phyloP scores from a whole-genome alignment of 495 filamentous ascomycete genomes.

The Aspergillus sclerotiicarbonarius region DNA sequence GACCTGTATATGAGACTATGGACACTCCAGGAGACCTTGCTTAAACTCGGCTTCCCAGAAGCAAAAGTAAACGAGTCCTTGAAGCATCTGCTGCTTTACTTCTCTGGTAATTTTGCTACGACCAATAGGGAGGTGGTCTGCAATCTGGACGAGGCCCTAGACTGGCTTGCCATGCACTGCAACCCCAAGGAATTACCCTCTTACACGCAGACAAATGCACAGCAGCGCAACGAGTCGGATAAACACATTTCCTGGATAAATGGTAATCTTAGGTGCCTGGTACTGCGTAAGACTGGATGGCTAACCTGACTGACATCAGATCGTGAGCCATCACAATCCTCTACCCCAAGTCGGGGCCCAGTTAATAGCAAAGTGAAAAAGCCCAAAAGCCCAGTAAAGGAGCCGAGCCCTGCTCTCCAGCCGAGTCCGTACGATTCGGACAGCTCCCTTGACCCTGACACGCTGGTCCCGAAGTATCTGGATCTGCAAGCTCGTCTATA shows the following conservation, averaged over 20 bases:
- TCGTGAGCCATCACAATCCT: conserved; percentile 33
- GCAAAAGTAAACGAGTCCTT: conserved; percentile 63
- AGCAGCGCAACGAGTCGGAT: conserved; percentile 36
- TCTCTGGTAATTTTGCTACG: conserved; percentile 48
- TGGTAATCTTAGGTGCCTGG: conserved; percentile 34
- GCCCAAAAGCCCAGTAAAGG: conserved; percentile 28
- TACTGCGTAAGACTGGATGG: conserved; percentile 16
- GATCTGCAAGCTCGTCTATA: conserved; percentile 70
- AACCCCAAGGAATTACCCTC: conserved; percentile 64
- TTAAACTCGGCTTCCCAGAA: conserved; percentile 63
- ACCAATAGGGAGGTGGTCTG: conserved; percentile 66
- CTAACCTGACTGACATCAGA: conserved; percentile 40
- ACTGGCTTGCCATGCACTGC: conserved; percentile 79
- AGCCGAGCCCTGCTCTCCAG: conserved; percentile 13
- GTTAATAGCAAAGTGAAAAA: conserved; percentile 29
- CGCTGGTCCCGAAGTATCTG: conserved; percentile 72
- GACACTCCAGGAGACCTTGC: conserved; percentile 70
- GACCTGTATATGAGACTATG: conserved; percentile 76
- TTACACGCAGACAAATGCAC: conserved; percentile 52
- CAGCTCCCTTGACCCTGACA: conserved; percentile 63
- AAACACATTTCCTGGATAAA: conserved; percentile 43
- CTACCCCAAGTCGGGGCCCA: conserved; percentile 27
- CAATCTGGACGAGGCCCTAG: conserved; percentile 82
- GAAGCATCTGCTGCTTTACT: conserved; percentile 58
- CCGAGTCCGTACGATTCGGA: conserved; percentile 44